A percentile compares a stretch with the other conserved stretches of the same genome.
These are phyloP conservation scores for Phytophthora citricola DNA, from an alignment of 352 stramenopile genomes.

Conservation along the genomic window DNA sequence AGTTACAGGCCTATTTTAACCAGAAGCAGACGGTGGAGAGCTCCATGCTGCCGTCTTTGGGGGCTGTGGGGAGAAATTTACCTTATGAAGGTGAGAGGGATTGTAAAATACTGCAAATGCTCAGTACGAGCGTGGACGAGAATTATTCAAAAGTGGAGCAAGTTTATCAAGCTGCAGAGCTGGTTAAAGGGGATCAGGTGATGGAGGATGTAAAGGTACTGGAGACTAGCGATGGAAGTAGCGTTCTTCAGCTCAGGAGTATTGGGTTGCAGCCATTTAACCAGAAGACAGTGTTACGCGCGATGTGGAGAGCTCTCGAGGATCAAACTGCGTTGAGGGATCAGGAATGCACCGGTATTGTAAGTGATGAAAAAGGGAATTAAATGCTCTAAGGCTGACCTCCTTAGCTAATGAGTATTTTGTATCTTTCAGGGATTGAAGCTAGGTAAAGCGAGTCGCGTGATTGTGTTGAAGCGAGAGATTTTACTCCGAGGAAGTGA, in stretches of 20 bases:
- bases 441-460: conserved; percentile 6
- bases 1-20: conserved; percentile 12
- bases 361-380: not conserved
- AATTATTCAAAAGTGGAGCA: conserved; percentile 15
- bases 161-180: conserved; percentile 12
- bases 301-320: conserved; percentile 15
- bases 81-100: conserved; percentile 11
- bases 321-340: conserved; percentile 15
- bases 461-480: conserved; percentile 22
- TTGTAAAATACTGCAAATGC: conserved; percentile 9
- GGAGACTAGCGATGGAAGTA: conserved; percentile 3
- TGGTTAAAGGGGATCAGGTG: not conserved
- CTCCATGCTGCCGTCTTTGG: conserved; percentile 6
- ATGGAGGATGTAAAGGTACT: conserved; percentile 14
- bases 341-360: conserved; percentile 12
- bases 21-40: conserved; percentile 4
- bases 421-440: conserved; percentile 10
- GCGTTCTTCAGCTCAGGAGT: conserved; percentile 14
- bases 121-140: conserved; percentile 13
- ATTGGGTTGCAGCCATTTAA: conserved; percentile 9
- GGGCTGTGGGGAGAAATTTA: conserved; percentile 10
- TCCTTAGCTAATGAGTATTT: not conserved
- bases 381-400: too few species aligned
- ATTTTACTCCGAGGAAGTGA: conserved; percentile 19
- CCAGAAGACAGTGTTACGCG: conserved; percentile 7